Evolutionary conservation across 331 rosid genomes (phyloP), one percentile per base, ranked within the genome.

Genomic region (Quercus tomentella): DNA sequence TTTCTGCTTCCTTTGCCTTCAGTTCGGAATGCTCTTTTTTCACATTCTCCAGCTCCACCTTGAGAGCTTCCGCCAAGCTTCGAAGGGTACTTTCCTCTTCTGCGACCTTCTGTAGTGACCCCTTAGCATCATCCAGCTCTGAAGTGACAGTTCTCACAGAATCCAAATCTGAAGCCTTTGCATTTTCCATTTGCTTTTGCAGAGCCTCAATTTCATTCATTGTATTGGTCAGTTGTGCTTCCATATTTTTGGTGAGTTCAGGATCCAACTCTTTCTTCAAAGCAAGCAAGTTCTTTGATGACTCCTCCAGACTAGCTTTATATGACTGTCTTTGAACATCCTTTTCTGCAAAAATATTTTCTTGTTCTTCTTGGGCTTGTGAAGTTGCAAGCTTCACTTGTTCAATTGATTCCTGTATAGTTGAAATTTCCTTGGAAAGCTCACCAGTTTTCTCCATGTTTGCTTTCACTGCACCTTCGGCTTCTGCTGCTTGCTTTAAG

Each of bases 101-200:
- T 9, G 89, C 96, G 11, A 91, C 93, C 86, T 89, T 93, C 76
- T 92, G 94, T 75, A 96, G 83, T 14, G 97, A 93, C 80, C 79
- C 97, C 87, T 96, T 96, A 7, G 99, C 98, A 79, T 75, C 97
- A 76, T 93, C 98, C 56, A 96, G 91, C 85, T 93, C 97, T 12
- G 56, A 85, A 83, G 98, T 89, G 77, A 96, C 91, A n/a, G 57
- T 87, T 91, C 83, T 90, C 83, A 90, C 91, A 3, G 89, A 88
- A 82, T 90, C 94, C 65, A 96, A 84, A 85, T 93, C 98, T 0
- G 84, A 83, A n/a, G 88, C 88, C 83, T 88, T 93, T 51, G 87
- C 90, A 72, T 82, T 87, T 85, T 92, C 97, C 92, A 93, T 84
- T 90, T 92, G 89, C 83, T 89, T 90, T 78, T 88, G 93, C 79